Percentiles rank a stretch among this genome's conserved stretches.
Evolutionary conservation across 2,329 filamentous ascomycete genomes (phyloP).

Genomic region (Epichloe coenophiala): DNA sequence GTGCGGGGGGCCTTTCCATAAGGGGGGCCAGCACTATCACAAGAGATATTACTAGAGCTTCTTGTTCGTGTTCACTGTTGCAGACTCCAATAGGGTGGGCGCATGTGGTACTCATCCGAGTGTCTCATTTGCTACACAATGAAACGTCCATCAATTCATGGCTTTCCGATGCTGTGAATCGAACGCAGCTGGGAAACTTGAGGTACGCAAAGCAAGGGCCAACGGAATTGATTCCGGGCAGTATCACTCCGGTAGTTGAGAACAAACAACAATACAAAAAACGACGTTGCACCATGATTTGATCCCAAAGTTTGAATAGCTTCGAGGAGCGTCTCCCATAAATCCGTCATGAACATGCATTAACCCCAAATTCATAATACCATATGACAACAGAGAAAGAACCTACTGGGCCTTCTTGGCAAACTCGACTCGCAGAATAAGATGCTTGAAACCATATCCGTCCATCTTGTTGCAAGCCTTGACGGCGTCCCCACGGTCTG

Average conservation of each 20-base stretch:
- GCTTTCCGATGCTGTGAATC: background rate
- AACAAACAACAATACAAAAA: background rate
- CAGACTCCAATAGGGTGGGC: background rate
- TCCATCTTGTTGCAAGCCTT: constrained; percentile 97
- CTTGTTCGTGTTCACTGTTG: background rate
- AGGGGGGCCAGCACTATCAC: background rate
- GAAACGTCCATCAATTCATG: background rate
- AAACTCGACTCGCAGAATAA: constrained; percentile 79
- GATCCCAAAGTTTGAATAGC: background rate
- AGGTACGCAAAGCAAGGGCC: background rate
- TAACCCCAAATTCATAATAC: constrained; percentile 1
- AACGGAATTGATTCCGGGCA: background rate
- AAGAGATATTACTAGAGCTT: background rate
- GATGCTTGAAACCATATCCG: constrained; percentile 79
- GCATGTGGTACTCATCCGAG: background rate
- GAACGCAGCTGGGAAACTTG: background rate
- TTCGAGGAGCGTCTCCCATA: background rate
- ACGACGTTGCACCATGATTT: background rate
- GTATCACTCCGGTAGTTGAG: background rate
- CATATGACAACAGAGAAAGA: constrained; percentile 8
- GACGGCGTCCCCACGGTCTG: constrained; percentile 76
- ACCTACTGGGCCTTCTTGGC: constrained; percentile 53
- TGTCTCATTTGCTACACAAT: background rate
- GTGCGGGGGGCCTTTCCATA: no score
- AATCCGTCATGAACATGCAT: constrained; percentile 2